Conservation (phyloP, 139 green algal genomes). For the Desmodesmus armatus region DNA sequence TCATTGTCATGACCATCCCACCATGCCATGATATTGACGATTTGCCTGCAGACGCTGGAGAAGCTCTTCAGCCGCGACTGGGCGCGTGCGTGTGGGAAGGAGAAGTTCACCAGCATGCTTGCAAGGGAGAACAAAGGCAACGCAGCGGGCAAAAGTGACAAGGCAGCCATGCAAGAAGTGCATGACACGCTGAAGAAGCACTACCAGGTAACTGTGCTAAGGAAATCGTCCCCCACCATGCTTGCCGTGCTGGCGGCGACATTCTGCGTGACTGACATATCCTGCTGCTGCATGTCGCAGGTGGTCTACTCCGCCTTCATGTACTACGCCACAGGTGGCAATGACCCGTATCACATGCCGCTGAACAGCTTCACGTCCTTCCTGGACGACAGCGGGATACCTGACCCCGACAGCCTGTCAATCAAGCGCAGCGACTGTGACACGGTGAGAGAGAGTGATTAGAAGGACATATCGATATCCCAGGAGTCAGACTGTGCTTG, state of each 20-base stretch:
- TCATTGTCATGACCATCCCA: too few species aligned
- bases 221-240: too few species aligned
- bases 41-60: conserved; percentile 58
- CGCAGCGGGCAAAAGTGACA: conserved; percentile 64
- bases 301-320: conserved; percentile 67
- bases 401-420: conserved; percentile 71
- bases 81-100: conserved; percentile 69
- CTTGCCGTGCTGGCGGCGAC: too few species aligned
- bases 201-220: conserved; percentile 50
- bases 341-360: conserved; percentile 80
- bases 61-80: conserved; percentile 84
- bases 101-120: conserved; percentile 83
- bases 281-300: not conserved
- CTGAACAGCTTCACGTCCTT: conserved; percentile 73
- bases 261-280: not conserved
- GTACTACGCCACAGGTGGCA: conserved; percentile 67
- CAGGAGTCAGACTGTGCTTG: not conserved
- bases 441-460: conserved; percentile 58
- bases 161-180: conserved; percentile 64
- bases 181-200: conserved; percentile 71
- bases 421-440: conserved; percentile 85
- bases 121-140: conserved; percentile 73
- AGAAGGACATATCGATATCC: too few species aligned
- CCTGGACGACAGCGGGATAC: conserved; percentile 78
- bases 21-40: too few species aligned